A percentile compares a stretch with the other conserved stretches of the same genome.
Evolutionary conservation across 768 basidiomycete species (phyloP).

Genomic region (Tulasnella sp.): DNA sequence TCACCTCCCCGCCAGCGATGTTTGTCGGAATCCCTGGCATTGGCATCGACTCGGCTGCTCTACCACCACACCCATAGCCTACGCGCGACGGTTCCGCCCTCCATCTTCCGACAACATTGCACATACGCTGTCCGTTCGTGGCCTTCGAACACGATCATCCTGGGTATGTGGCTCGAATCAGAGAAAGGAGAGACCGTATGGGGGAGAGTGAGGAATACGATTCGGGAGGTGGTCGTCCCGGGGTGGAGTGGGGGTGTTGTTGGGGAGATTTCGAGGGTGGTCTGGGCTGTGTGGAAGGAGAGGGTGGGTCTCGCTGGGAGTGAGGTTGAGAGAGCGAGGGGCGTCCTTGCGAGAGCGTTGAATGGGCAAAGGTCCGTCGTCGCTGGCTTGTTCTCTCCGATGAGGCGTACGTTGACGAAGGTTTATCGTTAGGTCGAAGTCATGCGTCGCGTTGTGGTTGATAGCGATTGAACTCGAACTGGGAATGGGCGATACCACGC

Average conservation of each 20-base stretch:
- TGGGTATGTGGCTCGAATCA: conserved; percentile 15
- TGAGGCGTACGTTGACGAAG: not conserved
- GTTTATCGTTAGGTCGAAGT: not conserved
- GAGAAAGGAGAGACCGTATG: too few species aligned
- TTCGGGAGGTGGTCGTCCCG: conserved; percentile 2
- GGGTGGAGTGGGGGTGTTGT: too few species aligned
- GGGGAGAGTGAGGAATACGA: not conserved
- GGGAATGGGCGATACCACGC: too few species aligned
- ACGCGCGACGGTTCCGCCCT: conserved; percentile 8
- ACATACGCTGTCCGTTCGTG: not conserved
- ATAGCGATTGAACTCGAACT: not conserved
- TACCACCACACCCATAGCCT: conserved; percentile 9
- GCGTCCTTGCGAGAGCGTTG: not conserved
- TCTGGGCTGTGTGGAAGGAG: too few species aligned
- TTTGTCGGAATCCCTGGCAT: not conserved
- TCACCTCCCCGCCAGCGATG: not conserved
- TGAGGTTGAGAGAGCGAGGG: too few species aligned
- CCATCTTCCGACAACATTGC: not conserved
- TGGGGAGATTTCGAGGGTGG: too few species aligned
- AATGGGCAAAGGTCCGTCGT: conserved; percentile 5
- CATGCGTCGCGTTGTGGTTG: not conserved
- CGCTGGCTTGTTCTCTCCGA: not conserved
- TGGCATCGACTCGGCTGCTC: not conserved
- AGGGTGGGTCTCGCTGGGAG: too few species aligned
- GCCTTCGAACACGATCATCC: too few species aligned